A percentile compares a stretch with the other conserved stretches of the same genome.
Evolutionary conservation across 108 stramenopile genomes (phyloP).

Genomic region (Epipyxis sp.): DNA sequence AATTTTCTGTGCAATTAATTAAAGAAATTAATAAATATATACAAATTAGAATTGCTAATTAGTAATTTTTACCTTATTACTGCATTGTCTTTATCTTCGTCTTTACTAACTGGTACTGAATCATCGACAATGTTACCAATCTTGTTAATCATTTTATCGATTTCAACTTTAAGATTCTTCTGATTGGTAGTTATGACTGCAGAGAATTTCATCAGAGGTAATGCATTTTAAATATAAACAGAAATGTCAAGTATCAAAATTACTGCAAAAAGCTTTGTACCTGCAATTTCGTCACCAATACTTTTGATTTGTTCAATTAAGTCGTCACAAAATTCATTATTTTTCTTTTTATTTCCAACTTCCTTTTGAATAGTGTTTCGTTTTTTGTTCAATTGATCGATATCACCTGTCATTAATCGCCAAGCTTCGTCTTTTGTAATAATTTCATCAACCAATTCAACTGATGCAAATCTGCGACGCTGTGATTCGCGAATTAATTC

Average conservation of each 20-base stretch:
- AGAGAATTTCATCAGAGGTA: too few relatives aligned
- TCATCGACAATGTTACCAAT: conserved; percentile 94
- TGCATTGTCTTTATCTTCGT: conserved; percentile 80
- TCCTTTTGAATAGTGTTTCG: conserved; percentile 71
- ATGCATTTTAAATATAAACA: too few relatives aligned
- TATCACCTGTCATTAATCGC: conserved; percentile 57
- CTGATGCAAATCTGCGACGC: conserved; percentile 69
- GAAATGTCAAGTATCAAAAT: too few relatives aligned
- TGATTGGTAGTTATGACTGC: too few relatives aligned
- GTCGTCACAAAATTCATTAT: conserved; percentile 1
- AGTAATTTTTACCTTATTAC: too few relatives aligned
- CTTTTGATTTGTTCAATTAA: neutral
- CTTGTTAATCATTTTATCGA: conserved; percentile 62
- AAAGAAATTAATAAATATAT: too few relatives aligned
- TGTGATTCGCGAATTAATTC: conserved; percentile 73
- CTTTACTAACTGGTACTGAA: conserved; percentile 81
- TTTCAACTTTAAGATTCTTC: conserved; percentile 39
- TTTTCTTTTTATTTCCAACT: conserved; percentile 61
- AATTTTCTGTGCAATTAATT: too few relatives aligned
- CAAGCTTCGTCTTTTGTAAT: conserved; percentile 81
- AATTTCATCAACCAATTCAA: conserved; percentile 80
- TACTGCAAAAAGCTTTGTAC: neutral
- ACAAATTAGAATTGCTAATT: too few relatives aligned
- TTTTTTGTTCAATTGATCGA: conserved; percentile 57
- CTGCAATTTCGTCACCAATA: neutral